Conservation (phyloP, 2,329 filamentous ascomycete genomes). For the Ceratocystis variospora region DNA sequence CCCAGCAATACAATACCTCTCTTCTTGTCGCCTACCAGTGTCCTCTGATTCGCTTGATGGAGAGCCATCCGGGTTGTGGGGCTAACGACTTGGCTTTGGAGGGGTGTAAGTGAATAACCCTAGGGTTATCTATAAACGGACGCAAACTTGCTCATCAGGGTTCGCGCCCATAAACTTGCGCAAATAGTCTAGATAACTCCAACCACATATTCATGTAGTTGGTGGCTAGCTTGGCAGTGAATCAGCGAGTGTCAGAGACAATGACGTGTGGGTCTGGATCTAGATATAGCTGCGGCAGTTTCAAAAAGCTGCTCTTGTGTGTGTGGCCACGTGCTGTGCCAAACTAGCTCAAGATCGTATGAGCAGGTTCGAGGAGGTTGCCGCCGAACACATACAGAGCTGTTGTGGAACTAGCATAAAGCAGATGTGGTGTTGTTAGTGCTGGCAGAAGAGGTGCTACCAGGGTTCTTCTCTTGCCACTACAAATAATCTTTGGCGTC, state of each 20-base stretch:
- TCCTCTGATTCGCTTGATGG: not conserved
- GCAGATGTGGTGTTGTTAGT: not conserved
- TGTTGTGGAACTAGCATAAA: not conserved
- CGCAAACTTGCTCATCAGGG: constrained; percentile 22
- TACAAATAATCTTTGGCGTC: not conserved
- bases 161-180: constrained; percentile 17
- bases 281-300: not conserved
- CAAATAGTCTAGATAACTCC: not conserved
- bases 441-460: not conserved
- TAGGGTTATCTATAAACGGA: constrained; percentile 16
- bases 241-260: too few relatives aligned
- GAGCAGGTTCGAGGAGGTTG: not conserved
- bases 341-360: constrained; percentile 7
- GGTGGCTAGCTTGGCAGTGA: not conserved
- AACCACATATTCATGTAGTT: too few relatives aligned
- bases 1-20: not conserved
- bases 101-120: constrained; percentile 14
- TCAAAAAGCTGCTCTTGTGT: not conserved
- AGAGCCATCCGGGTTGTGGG: constrained; percentile 12
- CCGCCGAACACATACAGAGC: not conserved
- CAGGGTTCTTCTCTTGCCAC: not conserved
- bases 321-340: not conserved
- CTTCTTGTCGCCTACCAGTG: not conserved
- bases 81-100: not conserved
- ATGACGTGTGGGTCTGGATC: not conserved